Evolutionary conservation across 179 eudicot species (phyloP).

Genomic region (Carnegiea gigantea): DNA sequence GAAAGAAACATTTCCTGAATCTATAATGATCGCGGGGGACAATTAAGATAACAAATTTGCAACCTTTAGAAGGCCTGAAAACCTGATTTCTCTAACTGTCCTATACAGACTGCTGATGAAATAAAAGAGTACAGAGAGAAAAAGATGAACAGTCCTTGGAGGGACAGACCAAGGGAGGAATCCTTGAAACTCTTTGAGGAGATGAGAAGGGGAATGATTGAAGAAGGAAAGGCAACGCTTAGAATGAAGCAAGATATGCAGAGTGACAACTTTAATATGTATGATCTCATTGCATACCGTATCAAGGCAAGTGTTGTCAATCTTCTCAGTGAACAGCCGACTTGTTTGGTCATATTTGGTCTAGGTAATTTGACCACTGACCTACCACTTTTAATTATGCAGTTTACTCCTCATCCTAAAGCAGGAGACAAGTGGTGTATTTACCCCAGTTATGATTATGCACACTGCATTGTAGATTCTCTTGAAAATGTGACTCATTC

Average conservation of each 20-base stretch:
- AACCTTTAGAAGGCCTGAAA: background rate
- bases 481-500: slow-evolving; percentile 93
- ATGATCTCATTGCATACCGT: slow-evolving; percentile 94
- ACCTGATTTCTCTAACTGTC: slow-evolving; percentile 9
- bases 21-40: background rate
- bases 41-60: background rate
- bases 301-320: slow-evolving; percentile 64
- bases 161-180: slow-evolving; percentile 83
- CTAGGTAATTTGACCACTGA: background rate
- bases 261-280: slow-evolving; percentile 87
- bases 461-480: slow-evolving; percentile 95
- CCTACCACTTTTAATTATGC: slow-evolving; percentile 28
- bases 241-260: slow-evolving; percentile 98
- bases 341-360: background rate
- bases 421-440: slow-evolving; percentile 98
- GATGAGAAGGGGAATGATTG: slow-evolving; percentile 81
- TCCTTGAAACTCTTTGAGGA: slow-evolving; percentile 77
- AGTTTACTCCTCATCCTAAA: slow-evolving; percentile 97
- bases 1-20: background rate
- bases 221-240: slow-evolving; percentile 94
- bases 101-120: slow-evolving; percentile 69
- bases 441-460: slow-evolving; percentile 91
- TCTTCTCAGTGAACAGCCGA: background rate
- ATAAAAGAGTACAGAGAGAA: slow-evolving; percentile 86
- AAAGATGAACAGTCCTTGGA: slow-evolving; percentile 95